A percentile compares a stretch with the other conserved stretches of the same genome.
Conservation (phyloP, 1,284 basidiomycete species). For the Phenoliferia sp. region DNA sequence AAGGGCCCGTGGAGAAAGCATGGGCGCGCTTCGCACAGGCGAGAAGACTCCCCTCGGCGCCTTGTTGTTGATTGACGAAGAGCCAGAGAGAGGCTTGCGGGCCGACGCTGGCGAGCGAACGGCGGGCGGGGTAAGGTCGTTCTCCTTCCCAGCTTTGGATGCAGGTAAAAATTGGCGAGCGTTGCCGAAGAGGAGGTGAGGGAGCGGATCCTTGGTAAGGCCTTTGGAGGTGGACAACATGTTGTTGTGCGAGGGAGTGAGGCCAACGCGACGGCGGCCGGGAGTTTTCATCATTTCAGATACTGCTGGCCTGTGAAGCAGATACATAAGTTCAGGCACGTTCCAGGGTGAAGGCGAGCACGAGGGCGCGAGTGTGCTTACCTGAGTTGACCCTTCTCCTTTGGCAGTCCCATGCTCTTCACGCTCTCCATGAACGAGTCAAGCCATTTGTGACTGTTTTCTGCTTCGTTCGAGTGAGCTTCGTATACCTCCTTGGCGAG, state of each 20-base stretch:
- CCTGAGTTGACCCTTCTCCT: background rate
- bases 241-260: background rate
- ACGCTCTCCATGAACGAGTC: conserved; percentile 28
- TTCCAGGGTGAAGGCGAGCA: background rate
- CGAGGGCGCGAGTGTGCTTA: conserved; percentile 4
- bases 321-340: background rate
- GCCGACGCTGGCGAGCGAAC: background rate
- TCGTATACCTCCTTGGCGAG: no score
- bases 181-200: conserved; percentile 25
- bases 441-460: conserved; percentile 27
- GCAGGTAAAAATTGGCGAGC: background rate
- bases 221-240: conserved; percentile 3
- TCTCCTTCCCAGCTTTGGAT: conserved; percentile 7
- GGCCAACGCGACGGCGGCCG: conserved; percentile 18
- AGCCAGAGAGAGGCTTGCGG: background rate
- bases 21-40: background rate
- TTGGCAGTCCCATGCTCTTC: background rate
- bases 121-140: background rate
- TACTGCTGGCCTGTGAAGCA: conserved; percentile 17
- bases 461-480: conserved; percentile 18
- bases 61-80: background rate
- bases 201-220: conserved; percentile 21
- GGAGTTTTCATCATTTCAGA: conserved; percentile 32
- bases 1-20: background rate
- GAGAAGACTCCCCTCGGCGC: conserved; percentile 10